Evolutionary conservation across 2,329 filamentous ascomycete species (phyloP).

Genomic region (Trichophyton verrucosum): DNA sequence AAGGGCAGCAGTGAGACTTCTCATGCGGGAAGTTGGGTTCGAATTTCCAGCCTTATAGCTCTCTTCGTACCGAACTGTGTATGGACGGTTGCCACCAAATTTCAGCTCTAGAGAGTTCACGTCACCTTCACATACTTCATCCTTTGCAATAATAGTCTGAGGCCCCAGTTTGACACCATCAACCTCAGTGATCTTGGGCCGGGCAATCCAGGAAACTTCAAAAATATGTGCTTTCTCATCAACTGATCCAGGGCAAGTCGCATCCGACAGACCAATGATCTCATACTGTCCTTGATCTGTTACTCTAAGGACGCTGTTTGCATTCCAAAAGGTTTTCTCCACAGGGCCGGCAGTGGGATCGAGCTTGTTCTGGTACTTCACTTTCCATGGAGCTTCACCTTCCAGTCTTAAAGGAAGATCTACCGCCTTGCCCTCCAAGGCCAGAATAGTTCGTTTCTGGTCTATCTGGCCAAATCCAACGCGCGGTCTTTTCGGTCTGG

Average conservation of each 20-base stretch:
- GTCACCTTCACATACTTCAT: conserved; percentile 85
- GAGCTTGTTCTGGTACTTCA: conserved; percentile 61
- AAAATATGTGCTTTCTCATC: conserved; percentile 64
- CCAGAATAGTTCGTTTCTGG: conserved; percentile 59
- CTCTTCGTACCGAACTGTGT: conserved; percentile 69
- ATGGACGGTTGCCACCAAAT: conserved; percentile 71
- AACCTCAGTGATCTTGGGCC: conserved; percentile 58
- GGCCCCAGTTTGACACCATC: conserved; percentile 37
- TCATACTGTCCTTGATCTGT: conserved; percentile 62
- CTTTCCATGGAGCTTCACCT: conserved; percentile 71
- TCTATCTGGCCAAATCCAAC: conserved; percentile 78
- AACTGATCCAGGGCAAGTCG: conserved; percentile 67
- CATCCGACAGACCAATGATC: conserved; percentile 64
- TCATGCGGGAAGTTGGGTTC: conserved; percentile 53
- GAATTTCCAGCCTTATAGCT: conserved; percentile 54
- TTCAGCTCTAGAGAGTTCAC: conserved; percentile 76
- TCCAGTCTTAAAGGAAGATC: conserved; percentile 72
- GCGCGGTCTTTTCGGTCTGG: conserved; percentile 77
- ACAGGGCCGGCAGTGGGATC: conserved; percentile 37
- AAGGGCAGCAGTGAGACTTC: conserved; percentile 64
- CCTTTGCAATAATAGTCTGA: conserved; percentile 52
- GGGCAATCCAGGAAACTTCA: conserved; percentile 70
- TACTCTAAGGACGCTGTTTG: conserved; percentile 59
- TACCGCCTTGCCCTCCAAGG: conserved; percentile 62
- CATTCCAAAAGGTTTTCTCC: conserved; percentile 38